Percentiles rank a stretch among this genome's conserved stretches.
These are phyloP conservation scores for Penicillium soppii DNA, from an alignment of 495 filamentous ascomycete species.

Conservation along the genomic window DNA sequence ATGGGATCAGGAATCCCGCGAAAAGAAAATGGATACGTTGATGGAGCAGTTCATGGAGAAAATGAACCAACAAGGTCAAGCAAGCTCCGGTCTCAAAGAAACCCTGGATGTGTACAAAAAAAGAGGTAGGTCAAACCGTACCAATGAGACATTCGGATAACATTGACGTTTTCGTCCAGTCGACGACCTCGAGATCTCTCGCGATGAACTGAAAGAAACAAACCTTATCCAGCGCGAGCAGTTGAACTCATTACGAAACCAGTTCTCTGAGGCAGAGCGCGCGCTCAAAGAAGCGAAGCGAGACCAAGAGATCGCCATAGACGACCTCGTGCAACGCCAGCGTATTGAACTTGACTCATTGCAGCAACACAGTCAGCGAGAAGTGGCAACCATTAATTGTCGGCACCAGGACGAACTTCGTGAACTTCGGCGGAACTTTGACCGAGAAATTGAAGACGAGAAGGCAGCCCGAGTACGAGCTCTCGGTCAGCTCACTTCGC, in stretches of 20 bases:
- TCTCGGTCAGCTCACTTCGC: slow-evolving; percentile 60
- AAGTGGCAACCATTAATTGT: slow-evolving; percentile 36
- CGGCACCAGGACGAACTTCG: slow-evolving; percentile 52
- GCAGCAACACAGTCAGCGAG: slow-evolving; percentile 39
- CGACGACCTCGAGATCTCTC: slow-evolving; percentile 61
- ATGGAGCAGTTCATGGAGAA: slow-evolving; percentile 58
- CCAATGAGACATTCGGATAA: not conserved
- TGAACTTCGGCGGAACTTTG: slow-evolving; percentile 46
- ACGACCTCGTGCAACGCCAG: slow-evolving; percentile 53
- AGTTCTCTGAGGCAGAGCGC: slow-evolving; percentile 40
- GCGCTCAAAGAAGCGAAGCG: slow-evolving; percentile 51
- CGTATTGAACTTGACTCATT: slow-evolving; percentile 47
- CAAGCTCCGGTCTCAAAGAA: slow-evolving; percentile 65
- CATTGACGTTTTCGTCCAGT: slow-evolving; percentile 46
- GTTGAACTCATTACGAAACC: slow-evolving; percentile 54
- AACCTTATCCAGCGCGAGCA: slow-evolving; percentile 59
- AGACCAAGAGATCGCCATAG: slow-evolving; percentile 56
- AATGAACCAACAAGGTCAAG: slow-evolving; percentile 59
- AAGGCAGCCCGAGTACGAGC: slow-evolving; percentile 57
- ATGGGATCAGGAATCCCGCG: slow-evolving; percentile 68
- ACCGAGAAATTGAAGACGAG: slow-evolving; percentile 66
- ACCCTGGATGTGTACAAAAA: slow-evolving; percentile 67
- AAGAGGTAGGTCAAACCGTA: slow-evolving; percentile 55
- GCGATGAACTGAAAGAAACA: slow-evolving; percentile 53
- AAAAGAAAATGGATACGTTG: slow-evolving; percentile 65